Base-by-base conservation (phyloP, 768 basidiomycete species). In the Pleurotus pulmonarius region DNA sequence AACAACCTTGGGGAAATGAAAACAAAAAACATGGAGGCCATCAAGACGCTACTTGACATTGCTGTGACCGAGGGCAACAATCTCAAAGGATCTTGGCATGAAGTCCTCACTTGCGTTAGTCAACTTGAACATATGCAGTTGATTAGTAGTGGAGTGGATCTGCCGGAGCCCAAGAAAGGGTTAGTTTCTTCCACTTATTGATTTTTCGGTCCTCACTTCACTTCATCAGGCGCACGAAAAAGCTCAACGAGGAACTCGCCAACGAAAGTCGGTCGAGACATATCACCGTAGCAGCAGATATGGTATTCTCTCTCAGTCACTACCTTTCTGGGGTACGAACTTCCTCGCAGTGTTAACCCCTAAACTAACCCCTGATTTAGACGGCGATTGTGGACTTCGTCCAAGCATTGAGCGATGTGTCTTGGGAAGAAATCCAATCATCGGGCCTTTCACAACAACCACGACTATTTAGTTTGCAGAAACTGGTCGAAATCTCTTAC, bases 1-100 rank as follows among this genome's bases (percentile, higher is more conserved):
- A 98, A 92, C 70, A 98, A 99, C 66, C 74, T 98, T 4, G 94
- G 94, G 55, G 97, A 98, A 76, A 99, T 99, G 97, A 95, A 94
- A 73, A 81, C 92, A 34, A 98, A 98, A 78, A 98, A 98, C 67
- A 97, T 99, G 85, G 97, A 98, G 68, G 97, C 96, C 5, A 98
- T 99, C 75, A 98, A 98, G 71, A 75, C 92, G 2, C 77, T 99
- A 51, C 75, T 99, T 9, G 97, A 98, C 65, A 85, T 99, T 44
- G 96, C 97, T 13, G 89, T 96, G 40, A 89, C 84, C n/a, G 95
- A 99, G 68, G 97, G 97, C 58, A 98, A 97, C 69, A 87, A 92
- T 67, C 80, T 99, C 59, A 97, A 95, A 74, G 88, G 87, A 1
- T 94, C 90, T 16, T 99, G 97, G 97, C 88, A 89, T 62, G 97